A percentile compares a stretch with the other conserved stretches of the same genome.
phyloP scores from a whole-genome alignment of 2,329 filamentous ascomycete genomes.

The Colletotrichum theobromicola region DNA sequence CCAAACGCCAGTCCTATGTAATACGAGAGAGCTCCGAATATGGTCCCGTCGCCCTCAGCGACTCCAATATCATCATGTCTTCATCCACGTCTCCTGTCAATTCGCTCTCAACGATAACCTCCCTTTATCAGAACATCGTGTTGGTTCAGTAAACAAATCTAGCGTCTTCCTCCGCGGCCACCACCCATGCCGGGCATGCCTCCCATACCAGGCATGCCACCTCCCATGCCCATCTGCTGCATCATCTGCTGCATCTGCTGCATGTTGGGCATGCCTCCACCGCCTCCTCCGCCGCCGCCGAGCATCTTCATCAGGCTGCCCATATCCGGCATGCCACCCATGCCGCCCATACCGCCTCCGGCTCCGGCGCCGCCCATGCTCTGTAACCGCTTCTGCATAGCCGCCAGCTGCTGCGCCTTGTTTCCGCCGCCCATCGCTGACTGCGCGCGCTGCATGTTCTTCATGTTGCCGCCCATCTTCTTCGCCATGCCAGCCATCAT shows the following conservation, averaged over 20 bases:
- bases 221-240: slow-evolving; percentile 71
- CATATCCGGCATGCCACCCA: slow-evolving; percentile 52
- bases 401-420: slow-evolving; percentile 90
- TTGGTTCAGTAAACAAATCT: slow-evolving; percentile 59
- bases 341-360: slow-evolving; percentile 55
- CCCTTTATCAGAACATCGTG: background rate
- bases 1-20: slow-evolving; percentile 4
- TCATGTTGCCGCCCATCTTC: slow-evolving; percentile 97
- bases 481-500: slow-evolving; percentile 99
- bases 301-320: slow-evolving; percentile 92
- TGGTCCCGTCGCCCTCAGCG: background rate
- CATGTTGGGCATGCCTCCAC: slow-evolving; percentile 66
- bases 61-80: background rate
- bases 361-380: slow-evolving; percentile 83
- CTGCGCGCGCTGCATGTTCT: slow-evolving; percentile 95
- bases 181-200: slow-evolving; percentile 72
- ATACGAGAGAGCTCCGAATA: background rate
- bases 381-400: slow-evolving; percentile 95
- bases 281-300: slow-evolving; percentile 72
- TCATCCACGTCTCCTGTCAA: background rate
- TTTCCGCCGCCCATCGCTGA: slow-evolving; percentile 90
- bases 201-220: slow-evolving; percentile 48
- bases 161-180: slow-evolving; percentile 67
- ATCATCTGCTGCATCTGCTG: slow-evolving; percentile 84
- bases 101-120: background rate